A percentile compares a stretch with the other conserved stretches of the same genome.
Conservation (phyloP, 1,284 basidiomycete genomes). For the Ceraceosorus guamensis region DNA sequence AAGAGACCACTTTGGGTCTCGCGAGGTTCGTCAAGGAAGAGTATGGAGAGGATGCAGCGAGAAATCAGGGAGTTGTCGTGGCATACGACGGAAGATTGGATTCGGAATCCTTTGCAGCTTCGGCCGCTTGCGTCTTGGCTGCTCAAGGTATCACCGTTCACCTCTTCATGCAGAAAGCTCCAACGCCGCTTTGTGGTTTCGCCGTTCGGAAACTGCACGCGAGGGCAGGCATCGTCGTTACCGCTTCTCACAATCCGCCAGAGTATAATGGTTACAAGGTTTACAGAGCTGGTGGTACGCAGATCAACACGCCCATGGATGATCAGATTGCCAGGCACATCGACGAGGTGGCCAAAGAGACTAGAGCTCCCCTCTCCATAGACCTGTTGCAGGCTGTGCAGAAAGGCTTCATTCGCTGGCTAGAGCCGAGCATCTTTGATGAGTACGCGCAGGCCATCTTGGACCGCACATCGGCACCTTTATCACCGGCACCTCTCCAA, state of each 20-base stretch:
- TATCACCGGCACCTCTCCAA: constrained; percentile 10
- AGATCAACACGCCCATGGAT: constrained; percentile 41
- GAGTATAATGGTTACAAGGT: constrained; percentile 42
- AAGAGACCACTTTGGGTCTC: constrained; percentile 32
- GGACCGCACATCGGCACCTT: constrained; percentile 1
- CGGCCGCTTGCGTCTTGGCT: constrained; percentile 31
- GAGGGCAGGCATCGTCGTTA: constrained; percentile 37
- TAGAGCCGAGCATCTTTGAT: constrained; percentile 23
- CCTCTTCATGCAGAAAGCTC: constrained; percentile 23
- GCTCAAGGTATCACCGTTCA: constrained; percentile 16
- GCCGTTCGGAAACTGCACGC: constrained; percentile 31
- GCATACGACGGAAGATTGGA: constrained; percentile 34
- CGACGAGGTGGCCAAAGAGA: constrained; percentile 18
- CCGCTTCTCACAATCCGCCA: constrained; percentile 39
- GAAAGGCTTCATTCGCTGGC: constrained; percentile 14
- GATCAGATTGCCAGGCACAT: constrained; percentile 32
- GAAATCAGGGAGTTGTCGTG: constrained; percentile 36
- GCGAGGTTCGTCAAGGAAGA: constrained; percentile 24
- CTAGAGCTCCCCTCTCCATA: constrained; percentile 11
- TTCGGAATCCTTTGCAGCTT: constrained; percentile 5
- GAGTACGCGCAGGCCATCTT: constrained; percentile 23
- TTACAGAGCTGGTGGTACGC: constrained; percentile 31
- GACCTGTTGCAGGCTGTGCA: constrained; percentile 15
- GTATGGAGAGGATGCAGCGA: constrained; percentile 13
- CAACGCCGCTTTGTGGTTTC: constrained; percentile 35